Conservation (phyloP, 2,329 filamentous ascomycete genomes). For the Fusarium luffae region DNA sequence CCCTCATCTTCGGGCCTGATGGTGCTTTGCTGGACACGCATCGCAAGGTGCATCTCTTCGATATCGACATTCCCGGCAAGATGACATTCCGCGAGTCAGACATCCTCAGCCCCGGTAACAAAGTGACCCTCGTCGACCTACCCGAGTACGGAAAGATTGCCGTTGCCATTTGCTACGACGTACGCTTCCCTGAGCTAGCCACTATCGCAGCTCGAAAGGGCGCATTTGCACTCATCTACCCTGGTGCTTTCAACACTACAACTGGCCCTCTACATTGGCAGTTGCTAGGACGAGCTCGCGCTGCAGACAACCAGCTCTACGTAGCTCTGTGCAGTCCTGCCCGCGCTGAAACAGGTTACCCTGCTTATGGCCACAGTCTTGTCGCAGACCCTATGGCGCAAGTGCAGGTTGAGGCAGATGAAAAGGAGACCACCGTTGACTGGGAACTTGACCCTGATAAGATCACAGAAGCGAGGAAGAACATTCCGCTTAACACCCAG, state of each 20-base stretch:
- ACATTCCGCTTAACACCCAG: conserved; percentile 86
- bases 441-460: conserved; percentile 74
- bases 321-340: conserved; percentile 94
- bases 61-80: conserved; percentile 96
- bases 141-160: conserved; percentile 89
- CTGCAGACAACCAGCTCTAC: conserved; percentile 94
- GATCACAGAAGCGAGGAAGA: conserved; percentile 80
- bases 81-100: conserved; percentile 93
- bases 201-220: conserved; percentile 87
- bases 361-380: conserved; percentile 93
- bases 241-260: conserved; percentile 96
- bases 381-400: conserved; percentile 88
- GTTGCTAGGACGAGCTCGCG: conserved; percentile 82
- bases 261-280: conserved; percentile 95
- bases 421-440: conserved; percentile 79
- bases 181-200: conserved; percentile 94
- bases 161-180: conserved; percentile 96
- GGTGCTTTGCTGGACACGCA: conserved; percentile 88
- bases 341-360: conserved; percentile 79
- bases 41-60: conserved; percentile 95
- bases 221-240: conserved; percentile 90
- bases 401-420: conserved; percentile 82
- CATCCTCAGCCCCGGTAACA: conserved; percentile 85
- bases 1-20: conserved; percentile 80
- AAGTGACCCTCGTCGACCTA: conserved; percentile 85